Percentiles rank a stretch among this genome's conserved stretches.
These are phyloP conservation scores for Dactylorhiza incarnata DNA, from an alignment of 106 monocot species.

Conservation along the genomic window DNA sequence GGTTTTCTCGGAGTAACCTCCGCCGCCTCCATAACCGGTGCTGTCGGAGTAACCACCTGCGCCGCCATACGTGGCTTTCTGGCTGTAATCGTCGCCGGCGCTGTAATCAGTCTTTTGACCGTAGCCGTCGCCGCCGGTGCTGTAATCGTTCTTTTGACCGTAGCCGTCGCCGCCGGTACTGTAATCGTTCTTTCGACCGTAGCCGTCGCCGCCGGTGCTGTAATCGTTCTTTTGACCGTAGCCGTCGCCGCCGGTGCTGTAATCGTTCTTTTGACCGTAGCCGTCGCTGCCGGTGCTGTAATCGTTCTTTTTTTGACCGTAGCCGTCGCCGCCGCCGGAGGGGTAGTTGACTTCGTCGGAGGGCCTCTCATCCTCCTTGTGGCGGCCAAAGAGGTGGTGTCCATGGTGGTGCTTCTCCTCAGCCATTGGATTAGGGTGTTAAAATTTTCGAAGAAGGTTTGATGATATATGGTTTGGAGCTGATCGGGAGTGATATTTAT, in stretches of 20 bases:
- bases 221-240: conserved; percentile 2
- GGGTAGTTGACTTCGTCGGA: neutral
- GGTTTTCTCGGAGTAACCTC: neutral
- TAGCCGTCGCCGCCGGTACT: too few relatives aligned
- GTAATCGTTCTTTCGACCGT: too few relatives aligned
- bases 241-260: neutral
- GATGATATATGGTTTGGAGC: neutral
- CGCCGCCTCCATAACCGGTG: neutral
- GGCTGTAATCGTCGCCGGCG: neutral
- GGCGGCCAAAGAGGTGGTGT: conserved; percentile 25
- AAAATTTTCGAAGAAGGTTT: neutral
- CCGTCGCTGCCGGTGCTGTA: neutral
- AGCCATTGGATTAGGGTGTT: conserved; percentile 23
- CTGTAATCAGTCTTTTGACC: neutral
- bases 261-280: neutral
- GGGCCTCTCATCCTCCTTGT: conserved; percentile 15
- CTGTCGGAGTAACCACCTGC: conserved; percentile 6
- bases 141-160: too few relatives aligned
- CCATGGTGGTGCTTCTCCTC: conserved; percentile 36
- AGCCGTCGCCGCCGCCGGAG: neutral
- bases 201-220: neutral
- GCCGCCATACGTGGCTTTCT: neutral
- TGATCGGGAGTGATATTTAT: neutral
- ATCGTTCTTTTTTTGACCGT: neutral
- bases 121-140: conserved; percentile 1